Conservation (phyloP, 805 yeast species). For the Candida quercuum region DNA sequence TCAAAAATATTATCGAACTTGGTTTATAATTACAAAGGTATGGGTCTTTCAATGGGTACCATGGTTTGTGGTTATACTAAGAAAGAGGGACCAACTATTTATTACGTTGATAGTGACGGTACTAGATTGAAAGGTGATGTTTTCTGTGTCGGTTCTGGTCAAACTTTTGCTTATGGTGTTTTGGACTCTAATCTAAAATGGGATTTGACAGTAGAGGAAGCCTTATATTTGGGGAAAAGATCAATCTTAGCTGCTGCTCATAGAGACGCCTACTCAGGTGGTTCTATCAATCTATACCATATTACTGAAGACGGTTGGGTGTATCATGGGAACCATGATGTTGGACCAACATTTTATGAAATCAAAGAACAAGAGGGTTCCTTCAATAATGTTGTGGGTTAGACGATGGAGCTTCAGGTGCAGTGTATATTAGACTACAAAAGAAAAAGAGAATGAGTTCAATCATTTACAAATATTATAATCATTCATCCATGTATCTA, state of each 20-base stretch:
- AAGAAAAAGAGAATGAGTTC: not conserved
- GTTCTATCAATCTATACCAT: conserved; percentile 88
- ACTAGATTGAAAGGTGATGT: conserved; percentile 90
- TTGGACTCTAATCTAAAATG: conserved; percentile 87
- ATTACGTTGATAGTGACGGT: conserved; percentile 96
- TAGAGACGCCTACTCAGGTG: conserved; percentile 98
- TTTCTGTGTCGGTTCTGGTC: conserved; percentile 98
- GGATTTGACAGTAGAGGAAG: conserved; percentile 92
- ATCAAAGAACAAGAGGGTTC: conserved; percentile 84
- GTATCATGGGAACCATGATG: conserved; percentile 92
- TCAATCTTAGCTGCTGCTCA: conserved; percentile 96
- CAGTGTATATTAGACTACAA: not conserved
- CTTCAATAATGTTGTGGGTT: conserved; percentile 65
- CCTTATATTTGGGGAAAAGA: conserved; percentile 89
- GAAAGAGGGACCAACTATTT: conserved; percentile 92
- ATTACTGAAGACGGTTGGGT: conserved; percentile 93
- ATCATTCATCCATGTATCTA: too few relatives aligned
- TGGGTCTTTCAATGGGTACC: conserved; percentile 99
- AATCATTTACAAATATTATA: too few relatives aligned
- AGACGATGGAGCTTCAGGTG: conserved; percentile 72
- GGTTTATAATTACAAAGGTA: conserved; percentile 91
- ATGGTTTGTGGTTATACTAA: conserved; percentile 97
- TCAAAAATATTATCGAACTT: conserved; percentile 87
- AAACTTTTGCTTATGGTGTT: conserved; percentile 98
- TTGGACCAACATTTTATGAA: conserved; percentile 88